Evolutionary conservation across 495 filamentous ascomycete genomes (phyloP).

Genomic region (Aspergillus indologenus): DNA sequence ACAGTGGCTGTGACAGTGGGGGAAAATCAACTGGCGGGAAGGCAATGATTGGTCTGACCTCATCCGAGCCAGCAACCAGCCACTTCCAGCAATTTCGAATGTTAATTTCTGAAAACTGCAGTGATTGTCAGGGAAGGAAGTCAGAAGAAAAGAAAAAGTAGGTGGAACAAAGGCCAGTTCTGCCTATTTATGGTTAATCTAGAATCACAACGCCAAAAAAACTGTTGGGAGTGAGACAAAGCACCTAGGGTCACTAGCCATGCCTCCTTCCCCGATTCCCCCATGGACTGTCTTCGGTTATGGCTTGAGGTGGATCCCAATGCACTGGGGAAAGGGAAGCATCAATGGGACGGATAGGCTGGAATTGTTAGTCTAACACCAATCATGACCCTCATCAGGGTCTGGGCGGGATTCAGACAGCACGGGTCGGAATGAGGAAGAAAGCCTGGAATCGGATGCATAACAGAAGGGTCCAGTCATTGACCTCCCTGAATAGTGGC

Average conservation of each 20-base stretch:
- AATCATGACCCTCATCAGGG: background rate
- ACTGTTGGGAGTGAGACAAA: background rate
- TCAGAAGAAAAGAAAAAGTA: background rate
- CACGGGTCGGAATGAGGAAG: slow-evolving; percentile 14
- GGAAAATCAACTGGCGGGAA: slow-evolving; percentile 15
- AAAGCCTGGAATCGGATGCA: background rate
- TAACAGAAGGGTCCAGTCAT: background rate
- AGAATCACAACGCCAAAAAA: background rate
- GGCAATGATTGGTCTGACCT: slow-evolving; percentile 17
- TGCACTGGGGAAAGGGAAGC: background rate
- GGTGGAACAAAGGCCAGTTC: background rate
- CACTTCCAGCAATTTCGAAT: slow-evolving; percentile 6
- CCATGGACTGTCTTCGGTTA: background rate
- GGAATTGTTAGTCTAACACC: slow-evolving; percentile 4
- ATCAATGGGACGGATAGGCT: background rate
- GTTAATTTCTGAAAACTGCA: too few species aligned
- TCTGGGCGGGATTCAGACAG: background rate
- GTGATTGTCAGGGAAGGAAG: background rate
- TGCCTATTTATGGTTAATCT: background rate
- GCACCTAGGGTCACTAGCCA: background rate
- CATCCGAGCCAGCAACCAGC: slow-evolving; percentile 10
- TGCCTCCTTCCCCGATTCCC: background rate
- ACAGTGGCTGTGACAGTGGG: slow-evolving; percentile 20
- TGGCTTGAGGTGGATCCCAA: slow-evolving; percentile 1
- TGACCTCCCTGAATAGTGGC: background rate